Conservation (phyloP, 257 asterid genomes). For the Salvia hispanica region DNA sequence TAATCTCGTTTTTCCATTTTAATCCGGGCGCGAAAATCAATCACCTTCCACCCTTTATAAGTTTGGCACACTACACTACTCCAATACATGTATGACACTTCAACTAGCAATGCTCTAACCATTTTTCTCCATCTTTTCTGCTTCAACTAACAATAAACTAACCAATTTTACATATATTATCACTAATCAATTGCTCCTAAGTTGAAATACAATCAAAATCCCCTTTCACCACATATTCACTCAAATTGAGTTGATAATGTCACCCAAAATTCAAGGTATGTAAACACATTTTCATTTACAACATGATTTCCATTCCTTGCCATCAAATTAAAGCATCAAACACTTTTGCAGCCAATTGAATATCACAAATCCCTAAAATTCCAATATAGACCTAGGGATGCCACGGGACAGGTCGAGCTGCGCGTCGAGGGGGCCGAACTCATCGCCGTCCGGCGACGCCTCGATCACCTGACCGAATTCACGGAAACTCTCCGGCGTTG, state of each 20-base stretch:
- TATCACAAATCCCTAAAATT: background rate
- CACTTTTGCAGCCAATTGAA: background rate
- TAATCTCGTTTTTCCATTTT: no score
- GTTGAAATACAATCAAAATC: no score
- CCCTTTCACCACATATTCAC: background rate
- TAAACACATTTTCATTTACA: background rate
- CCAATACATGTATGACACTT: no score
- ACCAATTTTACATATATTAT: no score
- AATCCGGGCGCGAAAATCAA: no score
- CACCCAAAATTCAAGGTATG: background rate
- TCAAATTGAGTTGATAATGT: background rate
- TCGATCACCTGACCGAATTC: conserved; percentile 84
- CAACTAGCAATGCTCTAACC: no score
- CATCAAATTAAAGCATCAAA: background rate
- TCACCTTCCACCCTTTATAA: no score
- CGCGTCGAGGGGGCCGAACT: conserved; percentile 80
- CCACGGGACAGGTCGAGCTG: conserved; percentile 82
- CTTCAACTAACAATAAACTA: no score
- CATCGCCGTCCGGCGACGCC: conserved; percentile 66
- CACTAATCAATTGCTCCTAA: no score
- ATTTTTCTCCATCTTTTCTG: no score
- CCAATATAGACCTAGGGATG: conserved; percentile 65
- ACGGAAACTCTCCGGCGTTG: conserved; percentile 70
- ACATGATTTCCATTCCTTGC: background rate
- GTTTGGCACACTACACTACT: no score